These are phyloP conservation scores for Glycine latifolia DNA, from an alignment of 306 rosid species.

Conservation along the genomic window DNA sequence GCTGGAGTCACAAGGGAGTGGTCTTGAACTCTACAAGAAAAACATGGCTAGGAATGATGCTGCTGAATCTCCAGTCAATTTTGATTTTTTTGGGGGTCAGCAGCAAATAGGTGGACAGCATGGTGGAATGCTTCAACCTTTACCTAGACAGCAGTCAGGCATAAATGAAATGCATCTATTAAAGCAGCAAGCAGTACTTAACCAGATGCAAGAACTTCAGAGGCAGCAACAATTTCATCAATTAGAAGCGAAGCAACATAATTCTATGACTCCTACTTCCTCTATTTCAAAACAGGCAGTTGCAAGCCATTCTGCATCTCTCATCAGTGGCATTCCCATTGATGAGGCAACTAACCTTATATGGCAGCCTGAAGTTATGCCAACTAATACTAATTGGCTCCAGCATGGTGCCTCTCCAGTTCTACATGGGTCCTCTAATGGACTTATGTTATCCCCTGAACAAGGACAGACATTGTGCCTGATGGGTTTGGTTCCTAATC, in stretches of 20 bases:
- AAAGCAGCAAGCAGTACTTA: slow-evolving; percentile 72
- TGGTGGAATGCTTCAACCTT: slow-evolving; percentile 68
- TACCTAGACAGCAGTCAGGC: slow-evolving; percentile 80
- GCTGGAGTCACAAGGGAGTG: slow-evolving; percentile 71
- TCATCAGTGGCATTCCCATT: slow-evolving; percentile 78
- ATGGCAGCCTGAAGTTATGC: slow-evolving; percentile 77
- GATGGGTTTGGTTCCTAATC: slow-evolving; percentile 83
- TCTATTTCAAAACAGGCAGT: slow-evolving; percentile 66
- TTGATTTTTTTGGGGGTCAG: slow-evolving; percentile 91
- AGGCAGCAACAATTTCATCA: slow-evolving; percentile 92
- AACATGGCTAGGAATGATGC: slow-evolving; percentile 65
- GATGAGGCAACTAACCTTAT: slow-evolving; percentile 73
- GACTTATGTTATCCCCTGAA: slow-evolving; percentile 72
- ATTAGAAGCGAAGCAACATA: slow-evolving; percentile 76
- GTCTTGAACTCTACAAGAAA: slow-evolving; percentile 70
- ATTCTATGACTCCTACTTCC: slow-evolving; percentile 62
- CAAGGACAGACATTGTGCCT: slow-evolving; percentile 76
- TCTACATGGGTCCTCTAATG: slow-evolving; percentile 77
- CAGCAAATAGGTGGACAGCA: slow-evolving; percentile 78
- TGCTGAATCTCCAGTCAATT: slow-evolving; percentile 80
- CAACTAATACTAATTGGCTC: slow-evolving; percentile 74
- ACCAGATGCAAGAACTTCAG: slow-evolving; percentile 81
- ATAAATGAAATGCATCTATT: slow-evolving; percentile 77
- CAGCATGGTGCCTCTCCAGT: slow-evolving; percentile 78
- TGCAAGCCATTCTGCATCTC: slow-evolving; percentile 68